Percentiles rank a stretch among this genome's conserved stretches.
phyloP scores from a whole-genome alignment of 768 basidiomycete species.

The Mycena pura region DNA sequence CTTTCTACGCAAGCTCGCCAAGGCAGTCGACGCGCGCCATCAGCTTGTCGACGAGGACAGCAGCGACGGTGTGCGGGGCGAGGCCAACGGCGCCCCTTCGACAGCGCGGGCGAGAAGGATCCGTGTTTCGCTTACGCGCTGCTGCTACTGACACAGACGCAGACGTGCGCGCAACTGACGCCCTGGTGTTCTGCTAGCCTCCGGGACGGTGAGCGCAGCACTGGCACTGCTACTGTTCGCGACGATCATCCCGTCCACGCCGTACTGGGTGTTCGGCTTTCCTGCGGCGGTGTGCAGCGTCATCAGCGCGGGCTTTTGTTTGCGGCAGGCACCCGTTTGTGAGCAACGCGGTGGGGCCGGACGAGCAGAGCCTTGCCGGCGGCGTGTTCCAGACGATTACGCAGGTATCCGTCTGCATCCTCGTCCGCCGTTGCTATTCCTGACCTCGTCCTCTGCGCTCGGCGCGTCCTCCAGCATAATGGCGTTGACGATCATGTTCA shows the following conservation, averaged over 20 bases:
- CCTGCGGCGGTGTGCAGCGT: constrained; percentile 62
- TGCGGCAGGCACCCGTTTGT: constrained; percentile 64
- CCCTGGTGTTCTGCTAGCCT: too few species aligned
- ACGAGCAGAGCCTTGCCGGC: constrained; percentile 66
- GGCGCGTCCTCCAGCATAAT: constrained; percentile 64
- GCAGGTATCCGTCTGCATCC: constrained; percentile 41
- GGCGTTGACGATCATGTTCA: constrained; percentile 62
- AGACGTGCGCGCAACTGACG: too few species aligned
- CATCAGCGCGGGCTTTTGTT: constrained; percentile 69
- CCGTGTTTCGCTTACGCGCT: too few species aligned
- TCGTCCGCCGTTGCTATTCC: background rate
- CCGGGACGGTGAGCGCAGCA: constrained; percentile 56
- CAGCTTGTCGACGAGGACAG: too few species aligned
- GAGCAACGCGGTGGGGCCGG: constrained; percentile 54
- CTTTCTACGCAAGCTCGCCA: too few species aligned
- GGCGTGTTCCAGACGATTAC: constrained; percentile 69
- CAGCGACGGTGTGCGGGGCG: too few species aligned
- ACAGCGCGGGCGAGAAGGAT: too few species aligned
- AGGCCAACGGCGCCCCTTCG: too few species aligned
- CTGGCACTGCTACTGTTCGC: constrained; percentile 60
- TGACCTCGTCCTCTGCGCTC: constrained; percentile 41
- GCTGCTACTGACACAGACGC: too few species aligned
- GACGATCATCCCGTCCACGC: constrained; percentile 49
- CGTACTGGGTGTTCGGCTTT: constrained; percentile 69
- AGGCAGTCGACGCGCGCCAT: too few species aligned